Conservation (phyloP, 1,139 yeast species). For the Suhomyces yuchorum region DNA sequence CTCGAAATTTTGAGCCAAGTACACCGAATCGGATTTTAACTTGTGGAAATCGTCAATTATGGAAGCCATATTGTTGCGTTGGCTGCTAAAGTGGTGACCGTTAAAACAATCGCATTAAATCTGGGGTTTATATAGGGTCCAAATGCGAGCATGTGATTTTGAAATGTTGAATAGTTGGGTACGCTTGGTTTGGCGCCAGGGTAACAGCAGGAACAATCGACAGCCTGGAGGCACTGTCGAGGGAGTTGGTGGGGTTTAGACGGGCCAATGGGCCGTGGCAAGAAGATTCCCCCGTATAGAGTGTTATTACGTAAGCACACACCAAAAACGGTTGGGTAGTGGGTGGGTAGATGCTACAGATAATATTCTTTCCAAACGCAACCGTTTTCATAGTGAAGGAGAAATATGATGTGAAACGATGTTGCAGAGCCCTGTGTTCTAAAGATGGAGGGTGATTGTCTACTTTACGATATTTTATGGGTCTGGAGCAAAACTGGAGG, state of each 20-base stretch:
- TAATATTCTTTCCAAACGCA: no score
- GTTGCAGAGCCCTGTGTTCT: no score
- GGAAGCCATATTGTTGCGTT: constrained; percentile 7
- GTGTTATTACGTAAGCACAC: neutral
- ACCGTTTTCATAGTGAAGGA: no score
- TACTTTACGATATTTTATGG: no score
- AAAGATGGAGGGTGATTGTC: no score
- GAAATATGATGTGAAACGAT: no score
- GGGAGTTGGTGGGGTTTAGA: neutral
- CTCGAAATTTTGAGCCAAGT: constrained; percentile 21
- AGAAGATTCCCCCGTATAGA: neutral
- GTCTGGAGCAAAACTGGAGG: no score
- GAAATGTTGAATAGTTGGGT: constrained; percentile 5
- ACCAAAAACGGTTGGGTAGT: neutral
- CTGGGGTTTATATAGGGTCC: neutral
- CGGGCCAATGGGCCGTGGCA: neutral
- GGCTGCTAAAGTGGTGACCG: neutral
- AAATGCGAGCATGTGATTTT: constrained; percentile 10
- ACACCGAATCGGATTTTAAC: constrained; percentile 14
- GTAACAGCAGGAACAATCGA: neutral
- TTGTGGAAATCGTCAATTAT: constrained; percentile 13
- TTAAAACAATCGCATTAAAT: neutral
- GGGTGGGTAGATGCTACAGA: neutral
- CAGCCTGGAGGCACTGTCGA: neutral
- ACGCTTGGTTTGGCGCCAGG: neutral